Base-by-base conservation (phyloP, 352 stramenopile species). In the Phytophthora multivora region DNA sequence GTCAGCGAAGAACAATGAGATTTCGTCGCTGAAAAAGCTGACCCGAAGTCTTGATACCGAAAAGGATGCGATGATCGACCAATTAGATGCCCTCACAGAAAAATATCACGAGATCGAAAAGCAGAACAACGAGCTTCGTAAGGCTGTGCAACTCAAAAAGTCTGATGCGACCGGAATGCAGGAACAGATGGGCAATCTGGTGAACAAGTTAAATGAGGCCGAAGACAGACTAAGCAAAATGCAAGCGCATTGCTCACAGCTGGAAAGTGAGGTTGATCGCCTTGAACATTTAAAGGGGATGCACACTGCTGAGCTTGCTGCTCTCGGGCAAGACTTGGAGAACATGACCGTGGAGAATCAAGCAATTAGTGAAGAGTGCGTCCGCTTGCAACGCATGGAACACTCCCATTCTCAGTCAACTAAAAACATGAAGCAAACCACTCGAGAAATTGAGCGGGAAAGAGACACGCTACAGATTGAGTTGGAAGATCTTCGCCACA, bases 281-380 rank as follows among this genome's bases (percentile, higher is more conserved):
- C 46, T 88, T 7, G 77, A 86, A 28, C 80, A 90, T 45, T 50
- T 80, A 6, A 88, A 91, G 47, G 82, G 76, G 3, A 83, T 93
- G 73, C 73, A 78, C 53, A 81, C 80, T 36, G 82, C 73, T 0
- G 86, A 95, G 51, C 57, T 87, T 31, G 60, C 71, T 2, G 86
- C 86, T 26, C 73, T 95, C 1, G 63, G 73, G 9, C 84, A 93
- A 63, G 86, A 95, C 51, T 63, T 95, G 31, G 84, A 95, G 49
- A 93, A 95, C 56, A 95, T 95, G 86, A 95, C 84, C 9, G 69
- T 93, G 18, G 86, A 95, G 38, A 95, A 95, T 46, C 86, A 95
- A 51, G 80, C 80, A 21, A 73, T 95, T n/a, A 91, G 79, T 45
- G 84, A 93, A 60, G 86, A 95, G 35, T 93, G 84, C 46, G 79